Base-by-base conservation (phyloP, 2,329 filamentous ascomycete species). In the Aspergillus flavus region DNA sequence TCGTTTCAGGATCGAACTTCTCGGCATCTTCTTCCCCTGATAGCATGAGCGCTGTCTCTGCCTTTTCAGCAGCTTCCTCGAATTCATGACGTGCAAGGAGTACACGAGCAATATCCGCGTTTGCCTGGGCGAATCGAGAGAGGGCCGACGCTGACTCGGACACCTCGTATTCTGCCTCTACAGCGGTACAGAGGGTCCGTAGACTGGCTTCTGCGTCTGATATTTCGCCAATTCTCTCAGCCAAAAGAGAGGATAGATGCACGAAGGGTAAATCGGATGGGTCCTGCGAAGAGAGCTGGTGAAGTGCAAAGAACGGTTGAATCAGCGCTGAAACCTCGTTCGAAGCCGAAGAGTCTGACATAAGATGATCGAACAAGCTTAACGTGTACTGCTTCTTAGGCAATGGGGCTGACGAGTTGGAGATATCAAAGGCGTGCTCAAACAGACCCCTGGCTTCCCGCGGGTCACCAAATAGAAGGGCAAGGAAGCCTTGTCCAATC, bases 351-450 rank as follows among this genome's bases (percentile, higher is more conserved):
- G 87, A 80, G 1, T 86, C 85, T 1, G 86, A 83, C 16, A 93
- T 76, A 7, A 97, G 83, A 68, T 92, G 84, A 71, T 99, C 94
- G 74, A 99, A 98, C 55, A 91, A 84, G 1, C 92, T 91, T 0
- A 90, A 81, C 0, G 92, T 85, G 74, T 94, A 98, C 74, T 94
- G 91, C 34, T 89, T 87, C 74, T 93, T 91, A 0, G 90, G 88
- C 5, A 93, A 82, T 2, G 89, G 76, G 0, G 90, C 89, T 0
- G 91, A 91, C 0, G 92, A 90, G 64, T 93, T 91, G 0, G 93
- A 89, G 56, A 99, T 94, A 66, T 96, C 94, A 81, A 97, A 95
- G 0, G 95, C 94, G 74, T 99, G 95, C 1, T 92, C 94, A 73
- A 97, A 97, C 11, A 98, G 86, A 12, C 89, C 89, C 26, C 92